These are phyloP conservation scores for Colletotrichum falcatum DNA, from an alignment of 2,329 filamentous ascomycete genomes.

Conservation along the genomic window DNA sequence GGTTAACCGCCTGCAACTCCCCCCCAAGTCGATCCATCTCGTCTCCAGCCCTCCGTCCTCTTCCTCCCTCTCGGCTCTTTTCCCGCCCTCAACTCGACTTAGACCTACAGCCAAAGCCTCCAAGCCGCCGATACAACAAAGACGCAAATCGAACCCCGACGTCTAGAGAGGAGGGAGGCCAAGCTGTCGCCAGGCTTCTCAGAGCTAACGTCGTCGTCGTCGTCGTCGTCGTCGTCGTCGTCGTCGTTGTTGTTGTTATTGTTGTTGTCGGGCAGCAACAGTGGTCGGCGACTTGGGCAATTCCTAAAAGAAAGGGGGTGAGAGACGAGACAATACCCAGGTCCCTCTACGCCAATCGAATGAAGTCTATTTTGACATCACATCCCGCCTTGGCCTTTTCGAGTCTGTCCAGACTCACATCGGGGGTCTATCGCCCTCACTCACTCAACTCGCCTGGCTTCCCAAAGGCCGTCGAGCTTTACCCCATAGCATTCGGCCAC, in stretches of 20 bases:
- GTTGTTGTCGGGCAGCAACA: slow-evolving; percentile 15
- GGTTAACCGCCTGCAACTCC: slow-evolving; percentile 31
- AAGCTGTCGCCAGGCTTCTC: slow-evolving; percentile 8
- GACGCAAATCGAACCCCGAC: not conserved
- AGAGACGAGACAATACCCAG: too few relatives aligned
- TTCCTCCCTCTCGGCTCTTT: not conserved
- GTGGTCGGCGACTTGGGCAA: not conserved
- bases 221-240: too few relatives aligned
- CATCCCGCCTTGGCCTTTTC: slow-evolving; percentile 6
- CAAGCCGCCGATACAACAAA: not conserved
- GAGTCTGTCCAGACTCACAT: not conserved
- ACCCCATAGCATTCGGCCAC: not conserved
- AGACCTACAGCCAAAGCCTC: slow-evolving; percentile 3
- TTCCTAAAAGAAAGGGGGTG: not conserved
- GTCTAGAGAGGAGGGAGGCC: not conserved
- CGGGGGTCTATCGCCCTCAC: not conserved
- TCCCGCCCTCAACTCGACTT: not conserved
- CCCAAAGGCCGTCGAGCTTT: not conserved
- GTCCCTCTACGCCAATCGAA: too few relatives aligned
- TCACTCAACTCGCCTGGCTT: too few relatives aligned
- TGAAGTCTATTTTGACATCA: slow-evolving; percentile 31
- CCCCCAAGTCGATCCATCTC: not conserved
- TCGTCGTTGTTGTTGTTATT: too few relatives aligned
- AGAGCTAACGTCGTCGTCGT: not conserved
- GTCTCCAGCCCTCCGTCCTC: not conserved